A percentile compares a stretch with the other conserved stretches of the same genome.
These are phyloP conservation scores for Talaromyces pinophilus DNA, from an alignment of 2,329 filamentous ascomycete genomes.

Conservation along the genomic window DNA sequence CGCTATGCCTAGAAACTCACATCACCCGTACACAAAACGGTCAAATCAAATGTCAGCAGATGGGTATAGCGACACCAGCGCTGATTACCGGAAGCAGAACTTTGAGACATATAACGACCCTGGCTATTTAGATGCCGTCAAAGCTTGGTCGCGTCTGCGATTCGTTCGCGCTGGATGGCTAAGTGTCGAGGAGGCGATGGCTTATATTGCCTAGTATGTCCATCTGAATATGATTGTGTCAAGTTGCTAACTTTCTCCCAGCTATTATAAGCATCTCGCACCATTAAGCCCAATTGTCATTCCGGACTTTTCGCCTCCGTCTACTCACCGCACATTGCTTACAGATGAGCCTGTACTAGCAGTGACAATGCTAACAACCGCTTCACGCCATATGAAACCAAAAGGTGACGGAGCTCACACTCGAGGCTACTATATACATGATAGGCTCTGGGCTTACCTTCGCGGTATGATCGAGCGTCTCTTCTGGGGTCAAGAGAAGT, in stretches of 20 bases:
- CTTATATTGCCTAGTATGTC: slow-evolving; percentile 84
- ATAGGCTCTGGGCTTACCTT: slow-evolving; percentile 92
- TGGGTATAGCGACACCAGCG: slow-evolving; percentile 45
- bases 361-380: slow-evolving; percentile 86
- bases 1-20: slow-evolving; percentile 34
- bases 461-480: slow-evolving; percentile 93
- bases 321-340: slow-evolving; percentile 75
- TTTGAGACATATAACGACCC: slow-evolving; percentile 38
- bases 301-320: slow-evolving; percentile 82
- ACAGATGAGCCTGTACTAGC: slow-evolving; percentile 91
- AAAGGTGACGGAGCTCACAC: slow-evolving; percentile 78
- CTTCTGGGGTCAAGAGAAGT: slow-evolving; percentile 94
- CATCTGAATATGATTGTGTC: slow-evolving; percentile 20
- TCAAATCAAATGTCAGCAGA: slow-evolving; percentile 49
- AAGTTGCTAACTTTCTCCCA: slow-evolving; percentile 37
- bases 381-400: slow-evolving; percentile 81
- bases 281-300: slow-evolving; percentile 92
- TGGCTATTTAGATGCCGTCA: slow-evolving; percentile 65
- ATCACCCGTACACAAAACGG: slow-evolving; percentile 39
- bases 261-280: slow-evolving; percentile 87
- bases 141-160: slow-evolving; percentile 86
- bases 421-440: slow-evolving; percentile 86
- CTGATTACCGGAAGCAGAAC: slow-evolving; percentile 32
- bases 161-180: slow-evolving; percentile 98
- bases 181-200: slow-evolving; percentile 86